A percentile compares a stretch with the other conserved stretches of the same genome.
These are phyloP conservation scores for Clausena lansium DNA, from an alignment of 345 rosid species.

Conservation along the genomic window DNA sequence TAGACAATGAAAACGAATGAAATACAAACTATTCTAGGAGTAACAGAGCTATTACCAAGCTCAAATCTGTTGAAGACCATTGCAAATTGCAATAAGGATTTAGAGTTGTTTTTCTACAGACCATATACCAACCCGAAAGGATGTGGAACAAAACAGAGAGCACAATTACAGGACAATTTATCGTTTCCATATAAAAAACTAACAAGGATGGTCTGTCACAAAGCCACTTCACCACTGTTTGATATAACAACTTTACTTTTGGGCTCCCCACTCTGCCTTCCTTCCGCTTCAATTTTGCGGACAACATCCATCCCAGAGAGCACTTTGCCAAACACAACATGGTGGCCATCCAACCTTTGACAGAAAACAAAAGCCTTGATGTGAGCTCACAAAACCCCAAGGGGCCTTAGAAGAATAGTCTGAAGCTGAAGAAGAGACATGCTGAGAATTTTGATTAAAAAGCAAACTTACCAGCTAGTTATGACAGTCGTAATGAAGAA, in stretches of 20 bases:
- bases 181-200: not conserved
- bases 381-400: not conserved
- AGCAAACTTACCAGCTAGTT: constrained; percentile 63
- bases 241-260: constrained; percentile 59
- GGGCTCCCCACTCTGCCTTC: constrained; percentile 62
- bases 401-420: not conserved
- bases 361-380: not conserved
- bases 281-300: constrained; percentile 79
- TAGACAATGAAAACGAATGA: not conserved
- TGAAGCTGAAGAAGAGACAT: not conserved
- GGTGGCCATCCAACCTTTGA: constrained; percentile 86
- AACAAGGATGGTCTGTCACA: constrained; percentile 15
- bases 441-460: not conserved
- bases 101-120: not conserved
- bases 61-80: not conserved
- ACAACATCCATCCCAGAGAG: constrained; percentile 87
- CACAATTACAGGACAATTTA: not conserved
- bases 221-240: constrained; percentile 71
- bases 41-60: not conserved
- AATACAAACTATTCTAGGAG: not conserved
- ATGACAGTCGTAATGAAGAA: constrained; percentile 86
- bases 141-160: not conserved
- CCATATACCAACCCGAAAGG: not conserved
- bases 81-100: not conserved
- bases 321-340: constrained; percentile 91